A percentile compares a stretch with the other conserved stretches of the same genome.
phyloP scores from a whole-genome alignment of 768 basidiomycete genomes.

The Pleurotus ostreatus region DNA sequence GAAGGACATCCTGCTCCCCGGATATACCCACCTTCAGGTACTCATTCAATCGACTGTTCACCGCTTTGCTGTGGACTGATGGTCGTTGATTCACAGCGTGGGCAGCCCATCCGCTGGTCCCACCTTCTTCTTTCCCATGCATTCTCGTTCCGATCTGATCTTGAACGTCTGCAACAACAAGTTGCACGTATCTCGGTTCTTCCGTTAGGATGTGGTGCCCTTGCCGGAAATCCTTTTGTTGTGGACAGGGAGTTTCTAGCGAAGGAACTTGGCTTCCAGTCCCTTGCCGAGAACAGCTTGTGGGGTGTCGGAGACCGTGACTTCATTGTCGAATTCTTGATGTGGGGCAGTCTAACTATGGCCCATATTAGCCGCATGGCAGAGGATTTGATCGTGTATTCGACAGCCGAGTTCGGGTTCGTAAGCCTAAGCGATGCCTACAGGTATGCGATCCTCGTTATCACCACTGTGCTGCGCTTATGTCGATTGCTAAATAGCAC shows the following conservation, averaged over 20 bases:
- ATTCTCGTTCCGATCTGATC: slow-evolving; percentile 87
- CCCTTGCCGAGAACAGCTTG: slow-evolving; percentile 92
- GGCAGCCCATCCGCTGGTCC: slow-evolving; percentile 98
- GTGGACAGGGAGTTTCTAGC: slow-evolving; percentile 93
- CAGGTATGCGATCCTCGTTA: slow-evolving; percentile 50
- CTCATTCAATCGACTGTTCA: slow-evolving; percentile 9
- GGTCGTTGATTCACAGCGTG: slow-evolving; percentile 54
- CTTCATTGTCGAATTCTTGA: slow-evolving; percentile 95
- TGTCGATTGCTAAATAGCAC: slow-evolving; percentile 50
- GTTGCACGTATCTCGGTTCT: slow-evolving; percentile 89
- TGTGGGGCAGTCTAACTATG: slow-evolving; percentile 93
- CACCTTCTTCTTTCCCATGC: slow-evolving; percentile 95
- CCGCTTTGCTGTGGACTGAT: too few species aligned
- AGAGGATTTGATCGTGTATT: slow-evolving; percentile 96
- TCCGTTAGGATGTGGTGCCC: slow-evolving; percentile 89
- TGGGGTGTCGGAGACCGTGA: slow-evolving; percentile 97
- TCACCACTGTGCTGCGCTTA: neutral
- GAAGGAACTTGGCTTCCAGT: slow-evolving; percentile 82
- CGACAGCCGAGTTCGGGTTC: slow-evolving; percentile 96
- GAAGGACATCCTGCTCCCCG: slow-evolving; percentile 86
- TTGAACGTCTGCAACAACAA: slow-evolving; percentile 79
- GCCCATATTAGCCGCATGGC: slow-evolving; percentile 92
- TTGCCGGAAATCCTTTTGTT: slow-evolving; percentile 94
- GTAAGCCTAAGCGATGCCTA: slow-evolving; percentile 96
- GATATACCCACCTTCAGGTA: slow-evolving; percentile 97